Percentiles rank a stretch among this genome's conserved stretches.
phyloP scores from a whole-genome alignment of 176 grass and related monocot genomes.

The Bonia amplexicaulis region DNA sequence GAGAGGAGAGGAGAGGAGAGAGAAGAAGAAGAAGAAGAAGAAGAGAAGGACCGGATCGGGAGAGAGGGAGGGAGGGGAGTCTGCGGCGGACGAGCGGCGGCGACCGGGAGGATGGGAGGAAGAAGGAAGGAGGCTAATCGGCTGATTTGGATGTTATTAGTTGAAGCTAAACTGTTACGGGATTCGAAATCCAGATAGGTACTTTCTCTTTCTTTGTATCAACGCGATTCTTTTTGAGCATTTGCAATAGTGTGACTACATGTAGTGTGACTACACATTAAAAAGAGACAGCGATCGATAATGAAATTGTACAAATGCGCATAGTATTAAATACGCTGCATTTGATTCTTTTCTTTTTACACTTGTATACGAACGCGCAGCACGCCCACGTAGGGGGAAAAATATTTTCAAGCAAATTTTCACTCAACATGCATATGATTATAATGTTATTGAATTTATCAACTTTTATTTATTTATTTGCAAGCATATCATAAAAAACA shows the following conservation, averaged over 20 bases:
- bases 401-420: too few relatives aligned
- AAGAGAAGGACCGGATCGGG: background rate
- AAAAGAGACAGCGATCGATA: background rate
- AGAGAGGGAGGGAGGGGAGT: background rate
- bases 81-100: slow-evolving; percentile 10
- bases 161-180: background rate
- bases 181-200: background rate
- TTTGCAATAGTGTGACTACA: background rate
- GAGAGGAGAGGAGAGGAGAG: background rate
- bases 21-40: background rate
- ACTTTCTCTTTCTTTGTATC: background rate
- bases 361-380: too few relatives aligned
- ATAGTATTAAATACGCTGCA: too few relatives aligned
- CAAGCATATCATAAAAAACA: too few relatives aligned
- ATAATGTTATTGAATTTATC: too few relatives aligned
- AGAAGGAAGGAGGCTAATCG: slow-evolving; percentile 21
- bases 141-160: slow-evolving; percentile 21
- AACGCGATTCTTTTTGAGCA: background rate
- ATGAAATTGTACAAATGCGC: background rate
- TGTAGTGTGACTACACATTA: too few relatives aligned
- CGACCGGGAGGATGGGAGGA: slow-evolving; percentile 18
- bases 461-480: too few relatives aligned
- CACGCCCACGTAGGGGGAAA: too few relatives aligned
- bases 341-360: too few relatives aligned
- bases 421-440: too few relatives aligned